A percentile compares a stretch with the other conserved stretches of the same genome.
Conservation (phyloP, 2,329 filamentous ascomycete genomes). For the Fusarium buharicum region DNA sequence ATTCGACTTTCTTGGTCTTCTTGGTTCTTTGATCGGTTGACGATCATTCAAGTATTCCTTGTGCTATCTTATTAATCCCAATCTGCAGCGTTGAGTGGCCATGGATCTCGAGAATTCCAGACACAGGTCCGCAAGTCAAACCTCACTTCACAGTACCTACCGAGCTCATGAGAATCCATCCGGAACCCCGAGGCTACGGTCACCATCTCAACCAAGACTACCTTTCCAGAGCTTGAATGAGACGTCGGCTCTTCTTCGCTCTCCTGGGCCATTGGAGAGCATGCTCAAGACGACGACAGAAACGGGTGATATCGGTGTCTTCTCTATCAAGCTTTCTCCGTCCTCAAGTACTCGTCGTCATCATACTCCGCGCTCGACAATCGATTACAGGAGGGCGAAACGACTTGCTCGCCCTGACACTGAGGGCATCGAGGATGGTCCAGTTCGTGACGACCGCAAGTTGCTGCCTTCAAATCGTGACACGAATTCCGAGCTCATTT, state of each 20-base stretch:
- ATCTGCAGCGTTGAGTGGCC: conserved; percentile 12
- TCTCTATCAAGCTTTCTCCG: conserved; percentile 58
- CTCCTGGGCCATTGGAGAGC: conserved; percentile 67
- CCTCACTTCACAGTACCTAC: conserved; percentile 51
- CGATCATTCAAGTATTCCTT: conserved; percentile 37
- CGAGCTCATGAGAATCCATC: conserved; percentile 40
- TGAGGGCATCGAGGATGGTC: conserved; percentile 48
- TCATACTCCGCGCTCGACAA: conserved; percentile 44
- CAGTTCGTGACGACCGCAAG: conserved; percentile 55
- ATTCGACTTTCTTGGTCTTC: conserved; percentile 36
- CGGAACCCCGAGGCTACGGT: conserved; percentile 31
- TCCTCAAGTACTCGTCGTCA: conserved; percentile 49
- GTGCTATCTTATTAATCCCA: conserved; percentile 28
- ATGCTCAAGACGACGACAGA: conserved; percentile 75
- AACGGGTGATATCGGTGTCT: conserved; percentile 71
- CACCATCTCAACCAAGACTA: conserved; percentile 47
- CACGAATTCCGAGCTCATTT: conserved; percentile 65
- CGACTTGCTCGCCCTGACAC: conserved; percentile 45
- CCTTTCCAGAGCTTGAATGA: conserved; percentile 58
- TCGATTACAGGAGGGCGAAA: conserved; percentile 46
- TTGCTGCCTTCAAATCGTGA: conserved; percentile 62
- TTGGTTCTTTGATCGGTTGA: conserved; percentile 35
- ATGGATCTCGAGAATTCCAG: conserved; percentile 48
- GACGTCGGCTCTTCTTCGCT: conserved; percentile 56
- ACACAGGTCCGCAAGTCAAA: conserved; percentile 54